Percentiles rank a stretch among this genome's conserved stretches.
phyloP scores from a whole-genome alignment of 225 moss, liverwort and hornwort genomes.

The Takakia lepidozioides region DNA sequence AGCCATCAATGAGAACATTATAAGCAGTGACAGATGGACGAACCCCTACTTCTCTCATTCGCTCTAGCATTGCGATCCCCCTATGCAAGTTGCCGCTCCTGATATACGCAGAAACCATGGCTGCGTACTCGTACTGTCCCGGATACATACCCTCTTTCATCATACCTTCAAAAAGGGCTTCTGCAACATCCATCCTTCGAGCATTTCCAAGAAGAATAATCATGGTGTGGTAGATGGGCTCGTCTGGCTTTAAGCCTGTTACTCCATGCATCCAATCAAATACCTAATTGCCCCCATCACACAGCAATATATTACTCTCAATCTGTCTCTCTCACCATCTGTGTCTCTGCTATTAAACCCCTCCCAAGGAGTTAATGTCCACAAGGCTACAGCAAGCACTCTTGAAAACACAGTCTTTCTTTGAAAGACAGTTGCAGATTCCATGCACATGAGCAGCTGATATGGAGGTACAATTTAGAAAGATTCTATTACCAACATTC shows the following conservation, averaged over 20 bases:
- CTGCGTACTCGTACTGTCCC: constrained; percentile 65
- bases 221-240: constrained; percentile 61
- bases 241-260: constrained; percentile 48
- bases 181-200: constrained; percentile 84
- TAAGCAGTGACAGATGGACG: constrained; percentile 63
- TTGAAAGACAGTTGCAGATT: no score
- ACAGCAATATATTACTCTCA: no score
- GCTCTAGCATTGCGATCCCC: constrained; percentile 47
- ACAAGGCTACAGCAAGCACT: no score
- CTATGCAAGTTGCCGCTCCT: constrained; percentile 75
- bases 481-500: no score
- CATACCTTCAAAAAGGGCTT: constrained; percentile 69
- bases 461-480: no score
- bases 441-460: no score
- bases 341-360: no score
- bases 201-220: constrained; percentile 77
- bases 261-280: constrained; percentile 88
- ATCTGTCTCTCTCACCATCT: no score
- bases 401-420: no score
- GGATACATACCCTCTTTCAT: constrained; percentile 44
- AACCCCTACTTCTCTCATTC: constrained; percentile 67
- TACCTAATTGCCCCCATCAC: no score
- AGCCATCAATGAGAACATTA: constrained; percentile 83
- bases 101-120: constrained; percentile 65
- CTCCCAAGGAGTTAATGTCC: no score